Base-by-base conservation (phyloP, 2,329 filamentous ascomycete species). In the Aspergillus luchuensis region DNA sequence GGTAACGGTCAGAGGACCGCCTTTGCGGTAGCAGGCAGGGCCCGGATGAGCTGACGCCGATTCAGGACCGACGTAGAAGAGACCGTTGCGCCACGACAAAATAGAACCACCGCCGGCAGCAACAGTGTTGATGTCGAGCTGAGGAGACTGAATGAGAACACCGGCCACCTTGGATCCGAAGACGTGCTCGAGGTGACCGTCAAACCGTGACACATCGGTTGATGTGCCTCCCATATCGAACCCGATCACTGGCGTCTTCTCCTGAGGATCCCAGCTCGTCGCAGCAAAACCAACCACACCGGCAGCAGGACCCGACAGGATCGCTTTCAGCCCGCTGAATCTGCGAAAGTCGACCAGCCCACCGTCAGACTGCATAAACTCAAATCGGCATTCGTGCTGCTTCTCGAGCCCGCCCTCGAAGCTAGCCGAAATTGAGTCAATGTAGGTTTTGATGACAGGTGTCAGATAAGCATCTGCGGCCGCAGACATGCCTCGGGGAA, bases 191-290 rank as follows among this genome's bases (percentile, higher is more conserved):
- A 96, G 94, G 57, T 91, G 84, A 15, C 93, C 93, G 61, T 90
- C 91, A 69, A 94, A 97, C 52, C 93, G 84, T 36, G 91, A 96
- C 8, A 97, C 74, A 74, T 97, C 93, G 0, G 93, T 97, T 59
- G 89, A 93, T 0, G 93, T 97, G 10, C 93, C 93, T 39, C 92
- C 92, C 93, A 97, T 97, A 68, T 97, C 93, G 70, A 97, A 97
- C 0, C 93, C 93, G 69, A 97, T 97, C 4, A 97, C 90, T 0
- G 92, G 92, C 0, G 86, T 91, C 71, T 88, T 91, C 4, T 91
- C 95, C 54, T 89, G 82, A 0, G 89, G 84, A 66, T 97, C 93
- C 73, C 95, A 97, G 1, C 90, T 95, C 0, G 94, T 97, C 19
- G 94, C 87, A 17, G 93, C 92, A 74, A 97, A 97, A 4, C 93